Evolutionary conservation across 192 early-diverging fungal genomes (phyloP).

Genomic region (Backusella tarrabulga): DNA sequence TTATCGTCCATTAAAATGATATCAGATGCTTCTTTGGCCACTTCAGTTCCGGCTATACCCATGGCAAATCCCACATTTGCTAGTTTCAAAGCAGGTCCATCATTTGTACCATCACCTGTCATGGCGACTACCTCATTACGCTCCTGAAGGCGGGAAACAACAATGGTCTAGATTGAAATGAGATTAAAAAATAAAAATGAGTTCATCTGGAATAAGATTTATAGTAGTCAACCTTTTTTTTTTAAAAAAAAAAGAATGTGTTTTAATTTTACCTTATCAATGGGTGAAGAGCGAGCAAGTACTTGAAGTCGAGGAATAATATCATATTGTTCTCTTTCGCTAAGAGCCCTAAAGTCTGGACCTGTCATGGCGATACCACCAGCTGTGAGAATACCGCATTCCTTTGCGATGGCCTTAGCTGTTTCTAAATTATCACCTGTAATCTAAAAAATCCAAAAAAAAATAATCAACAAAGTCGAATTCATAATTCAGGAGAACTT

Average conservation of each 20-base stretch:
- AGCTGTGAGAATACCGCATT: slow-evolving; percentile 81
- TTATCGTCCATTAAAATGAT: slow-evolving; percentile 91
- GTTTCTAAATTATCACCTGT: slow-evolving; percentile 85
- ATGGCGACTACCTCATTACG: slow-evolving; percentile 70
- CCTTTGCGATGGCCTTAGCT: slow-evolving; percentile 87
- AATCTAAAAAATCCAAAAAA: slow-evolving; percentile 22
- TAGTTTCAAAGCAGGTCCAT: slow-evolving; percentile 84
- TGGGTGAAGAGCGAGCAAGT: slow-evolving; percentile 83
- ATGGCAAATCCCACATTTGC: slow-evolving; percentile 93
- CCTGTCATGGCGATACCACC: slow-evolving; percentile 79
- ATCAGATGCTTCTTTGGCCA: slow-evolving; percentile 80
- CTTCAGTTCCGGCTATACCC: slow-evolving; percentile 89
- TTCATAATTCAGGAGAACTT: slow-evolving; percentile 1
- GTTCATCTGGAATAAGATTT: background rate
- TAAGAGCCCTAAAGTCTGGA: slow-evolving; percentile 71
- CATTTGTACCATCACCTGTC: slow-evolving; percentile 87
- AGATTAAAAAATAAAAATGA: background rate
- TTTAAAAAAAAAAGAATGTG: background rate
- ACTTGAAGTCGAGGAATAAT: slow-evolving; percentile 76
- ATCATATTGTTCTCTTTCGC: slow-evolving; percentile 61
- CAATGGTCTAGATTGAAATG: slow-evolving; percentile 53
- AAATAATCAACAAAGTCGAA: background rate
- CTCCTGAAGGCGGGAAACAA: slow-evolving; percentile 73
- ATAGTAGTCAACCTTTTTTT: background rate
- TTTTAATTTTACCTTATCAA: slow-evolving; percentile 60